Evolutionary conservation across 2,329 filamentous ascomycete genomes (phyloP).

Genomic region (Colletotrichum shisoi): DNA sequence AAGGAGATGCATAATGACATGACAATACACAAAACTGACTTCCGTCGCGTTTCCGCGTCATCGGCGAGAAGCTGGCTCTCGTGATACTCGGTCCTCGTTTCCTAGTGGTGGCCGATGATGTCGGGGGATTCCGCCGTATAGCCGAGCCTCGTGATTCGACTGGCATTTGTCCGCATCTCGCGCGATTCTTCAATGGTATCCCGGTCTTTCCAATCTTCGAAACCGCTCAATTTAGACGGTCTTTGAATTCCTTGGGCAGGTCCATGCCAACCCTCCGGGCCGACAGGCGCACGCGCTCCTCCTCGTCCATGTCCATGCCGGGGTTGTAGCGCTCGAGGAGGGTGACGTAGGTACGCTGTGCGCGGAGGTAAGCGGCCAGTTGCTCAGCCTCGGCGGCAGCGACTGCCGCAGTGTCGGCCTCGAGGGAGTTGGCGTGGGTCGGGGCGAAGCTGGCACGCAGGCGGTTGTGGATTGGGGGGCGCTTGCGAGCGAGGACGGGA

Average conservation of each 20-base stretch:
- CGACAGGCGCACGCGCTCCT: constrained; percentile 83
- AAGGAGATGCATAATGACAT: background rate
- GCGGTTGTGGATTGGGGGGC: constrained; percentile 73
- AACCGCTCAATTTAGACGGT: constrained; percentile 28
- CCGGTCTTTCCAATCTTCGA: background rate
- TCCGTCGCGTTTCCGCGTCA: background rate
- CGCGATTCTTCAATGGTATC: background rate
- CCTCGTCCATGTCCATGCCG: constrained; percentile 83
- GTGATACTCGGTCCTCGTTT: background rate
- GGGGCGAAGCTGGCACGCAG: constrained; percentile 70
- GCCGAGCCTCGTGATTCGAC: background rate
- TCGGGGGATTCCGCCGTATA: background rate
- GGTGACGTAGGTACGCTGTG: constrained; percentile 84
- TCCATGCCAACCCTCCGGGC: constrained; percentile 91
- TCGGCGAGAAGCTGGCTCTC: background rate
- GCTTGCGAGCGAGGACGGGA: constrained; percentile 61
- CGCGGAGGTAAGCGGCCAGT: constrained; percentile 78
- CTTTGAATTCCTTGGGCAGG: constrained; percentile 70
- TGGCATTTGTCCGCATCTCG: background rate
- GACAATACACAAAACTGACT: background rate
- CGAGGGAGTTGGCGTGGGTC: constrained; percentile 45
- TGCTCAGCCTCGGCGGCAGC: constrained; percentile 69
- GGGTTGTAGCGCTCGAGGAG: constrained; percentile 93
- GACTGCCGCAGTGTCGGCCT: constrained; percentile 42
- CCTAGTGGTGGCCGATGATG: background rate